These are phyloP conservation scores for Candida sanyaensis DNA, from an alignment of 1,139 yeast genomes.

Conservation along the genomic window DNA sequence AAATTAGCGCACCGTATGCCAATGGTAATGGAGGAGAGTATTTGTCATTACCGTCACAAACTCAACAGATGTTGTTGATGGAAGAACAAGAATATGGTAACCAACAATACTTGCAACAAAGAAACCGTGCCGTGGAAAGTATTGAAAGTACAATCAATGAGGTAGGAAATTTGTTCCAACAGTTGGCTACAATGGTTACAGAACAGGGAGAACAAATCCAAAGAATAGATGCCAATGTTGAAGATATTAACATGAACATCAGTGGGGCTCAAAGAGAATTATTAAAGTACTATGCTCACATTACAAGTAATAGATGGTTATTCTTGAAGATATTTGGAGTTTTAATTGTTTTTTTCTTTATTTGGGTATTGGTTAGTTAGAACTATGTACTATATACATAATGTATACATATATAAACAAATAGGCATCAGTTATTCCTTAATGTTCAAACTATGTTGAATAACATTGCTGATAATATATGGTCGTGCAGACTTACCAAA, in stretches of 20 bases:
- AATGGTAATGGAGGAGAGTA: constrained; percentile 32
- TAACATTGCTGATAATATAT: background rate
- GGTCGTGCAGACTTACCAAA: background rate
- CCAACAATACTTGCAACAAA: constrained; percentile 73
- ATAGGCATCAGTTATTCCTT: background rate
- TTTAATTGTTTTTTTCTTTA: constrained; percentile 69
- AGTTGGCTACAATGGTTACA: constrained; percentile 94
- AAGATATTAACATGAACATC: constrained; percentile 86
- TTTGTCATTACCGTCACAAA: constrained; percentile 70
- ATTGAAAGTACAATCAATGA: constrained; percentile 95
- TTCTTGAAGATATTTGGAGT: constrained; percentile 89
- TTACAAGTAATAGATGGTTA: constrained; percentile 90
- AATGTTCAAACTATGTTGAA: background rate
- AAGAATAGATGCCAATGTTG: constrained; percentile 92
- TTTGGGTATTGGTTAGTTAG: constrained; percentile 78
- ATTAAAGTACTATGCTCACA: constrained; percentile 83
- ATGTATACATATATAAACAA: background rate
- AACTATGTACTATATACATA: background rate
- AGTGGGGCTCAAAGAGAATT: constrained; percentile 94
- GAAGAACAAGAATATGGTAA: constrained; percentile 74
- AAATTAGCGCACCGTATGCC: constrained; percentile 29
- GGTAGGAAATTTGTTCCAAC: constrained; percentile 92
- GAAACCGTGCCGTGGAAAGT: constrained; percentile 91
- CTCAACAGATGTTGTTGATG: constrained; percentile 72
- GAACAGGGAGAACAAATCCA: constrained; percentile 97